These are phyloP conservation scores for Xylaria sp. DNA, from an alignment of 2,329 filamentous ascomycete species.

Conservation along the genomic window DNA sequence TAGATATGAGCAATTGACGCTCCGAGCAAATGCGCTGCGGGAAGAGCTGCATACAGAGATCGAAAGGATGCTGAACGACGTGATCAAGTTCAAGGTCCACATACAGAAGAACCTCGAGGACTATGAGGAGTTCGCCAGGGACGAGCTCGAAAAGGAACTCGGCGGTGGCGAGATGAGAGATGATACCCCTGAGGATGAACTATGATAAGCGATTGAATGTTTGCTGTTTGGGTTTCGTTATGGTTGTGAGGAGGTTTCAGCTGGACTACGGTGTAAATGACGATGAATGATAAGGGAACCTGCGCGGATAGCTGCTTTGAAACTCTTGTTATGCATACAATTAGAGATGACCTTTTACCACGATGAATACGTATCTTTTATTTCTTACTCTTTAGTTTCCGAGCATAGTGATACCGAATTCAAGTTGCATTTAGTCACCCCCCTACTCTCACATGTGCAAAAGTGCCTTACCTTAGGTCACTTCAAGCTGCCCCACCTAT, in stretches of 20 bases:
- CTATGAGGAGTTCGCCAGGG: constrained; percentile 92
- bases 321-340: constrained; percentile 21
- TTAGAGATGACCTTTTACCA: constrained; percentile 3
- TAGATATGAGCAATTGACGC: constrained; percentile 91
- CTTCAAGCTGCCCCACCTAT: constrained; percentile 2
- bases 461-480: too few relatives aligned
- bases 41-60: constrained; percentile 98
- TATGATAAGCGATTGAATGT: constrained; percentile 45
- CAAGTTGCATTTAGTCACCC: too few relatives aligned
- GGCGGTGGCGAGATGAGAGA: constrained; percentile 71
- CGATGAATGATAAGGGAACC: constrained; percentile 6
- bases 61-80: constrained; percentile 94
- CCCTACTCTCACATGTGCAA: too few relatives aligned
- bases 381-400: background rate
- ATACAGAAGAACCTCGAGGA: constrained; percentile 92
- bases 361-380: background rate
- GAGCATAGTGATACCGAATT: background rate
- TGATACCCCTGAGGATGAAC: constrained; percentile 64
- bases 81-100: constrained; percentile 98
- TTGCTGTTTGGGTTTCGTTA: constrained; percentile 13
- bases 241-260: constrained; percentile 30
- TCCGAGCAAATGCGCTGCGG: constrained; percentile 83
- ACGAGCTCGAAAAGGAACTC: constrained; percentile 89
- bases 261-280: constrained; percentile 19
- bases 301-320: constrained; percentile 17